phyloP scores from a whole-genome alignment of 2,329 filamentous ascomycete species.

The Clarireedia monteithiana region DNA sequence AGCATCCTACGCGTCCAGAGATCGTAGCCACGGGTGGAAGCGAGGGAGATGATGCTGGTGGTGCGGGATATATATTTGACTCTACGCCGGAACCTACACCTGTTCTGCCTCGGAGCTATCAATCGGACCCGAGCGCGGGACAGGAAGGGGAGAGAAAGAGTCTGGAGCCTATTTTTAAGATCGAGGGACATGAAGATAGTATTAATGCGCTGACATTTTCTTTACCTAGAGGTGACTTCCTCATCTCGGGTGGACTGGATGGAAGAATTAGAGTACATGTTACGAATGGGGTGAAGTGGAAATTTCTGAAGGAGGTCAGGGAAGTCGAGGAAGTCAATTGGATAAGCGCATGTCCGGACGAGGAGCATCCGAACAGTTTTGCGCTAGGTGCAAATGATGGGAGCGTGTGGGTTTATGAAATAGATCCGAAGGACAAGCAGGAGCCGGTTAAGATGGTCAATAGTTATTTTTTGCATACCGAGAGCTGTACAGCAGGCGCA shows the following conservation, averaged over 20 bases:
- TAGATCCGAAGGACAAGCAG: slow-evolving; percentile 57
- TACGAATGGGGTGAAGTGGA: slow-evolving; percentile 46
- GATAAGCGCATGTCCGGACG: slow-evolving; percentile 67
- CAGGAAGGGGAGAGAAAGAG: slow-evolving; percentile 48
- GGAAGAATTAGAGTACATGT: slow-evolving; percentile 62
- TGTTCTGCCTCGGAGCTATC: slow-evolving; percentile 69
- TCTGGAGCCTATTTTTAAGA: slow-evolving; percentile 58
- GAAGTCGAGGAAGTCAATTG: slow-evolving; percentile 97
- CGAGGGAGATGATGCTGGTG: slow-evolving; percentile 51
- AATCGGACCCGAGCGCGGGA: slow-evolving; percentile 49
- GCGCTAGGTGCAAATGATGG: slow-evolving; percentile 87
- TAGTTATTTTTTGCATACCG: slow-evolving; percentile 87
- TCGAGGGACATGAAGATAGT: slow-evolving; percentile 89
- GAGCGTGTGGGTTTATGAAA: slow-evolving; percentile 91
- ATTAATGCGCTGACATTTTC: slow-evolving; percentile 85
- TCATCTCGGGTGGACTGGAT: slow-evolving; percentile 83
- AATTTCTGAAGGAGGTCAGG: slow-evolving; percentile 67
- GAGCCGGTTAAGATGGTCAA: slow-evolving; percentile 73
- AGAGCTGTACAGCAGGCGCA: slow-evolving; percentile 75
- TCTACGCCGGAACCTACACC: slow-evolving; percentile 56
- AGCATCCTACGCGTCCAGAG: slow-evolving; percentile 71
- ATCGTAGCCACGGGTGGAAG: slow-evolving; percentile 82
- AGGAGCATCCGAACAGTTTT: slow-evolving; percentile 67
- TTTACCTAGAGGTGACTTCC: slow-evolving; percentile 70
- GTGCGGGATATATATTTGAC: slow-evolving; percentile 82